Conservation (phyloP, 2,329 filamentous ascomycete genomes). For the Penicillium sp. region DNA sequence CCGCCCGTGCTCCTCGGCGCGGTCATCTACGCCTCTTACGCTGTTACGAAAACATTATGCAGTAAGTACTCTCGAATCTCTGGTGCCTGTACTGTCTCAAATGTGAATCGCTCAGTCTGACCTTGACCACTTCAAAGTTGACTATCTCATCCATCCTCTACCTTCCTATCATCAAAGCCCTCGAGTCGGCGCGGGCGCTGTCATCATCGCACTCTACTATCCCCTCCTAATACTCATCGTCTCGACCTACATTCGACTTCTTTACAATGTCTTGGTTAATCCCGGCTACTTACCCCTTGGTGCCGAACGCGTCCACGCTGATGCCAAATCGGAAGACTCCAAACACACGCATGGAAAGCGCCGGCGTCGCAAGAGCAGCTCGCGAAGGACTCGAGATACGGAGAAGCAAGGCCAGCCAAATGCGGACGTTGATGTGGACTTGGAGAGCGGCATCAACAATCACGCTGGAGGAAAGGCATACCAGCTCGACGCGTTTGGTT, state of each 20-base stretch:
- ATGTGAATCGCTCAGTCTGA: background rate
- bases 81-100: background rate
- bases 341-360: constrained; percentile 19
- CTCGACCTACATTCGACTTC: constrained; percentile 69
- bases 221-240: constrained; percentile 69
- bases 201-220: constrained; percentile 72
- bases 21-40: constrained; percentile 71
- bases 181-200: constrained; percentile 62
- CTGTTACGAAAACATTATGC: constrained; percentile 66
- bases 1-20: constrained; percentile 68
- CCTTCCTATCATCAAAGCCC: constrained; percentile 40
- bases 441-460: constrained; percentile 30
- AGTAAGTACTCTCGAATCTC: constrained; percentile 51
- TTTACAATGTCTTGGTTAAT: constrained; percentile 67
- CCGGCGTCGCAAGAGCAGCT: constrained; percentile 26
- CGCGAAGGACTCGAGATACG: constrained; percentile 23
- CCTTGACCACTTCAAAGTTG: constrained; percentile 52
- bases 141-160: constrained; percentile 65
- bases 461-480: constrained; percentile 27
- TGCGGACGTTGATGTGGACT: constrained; percentile 20
- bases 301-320: constrained; percentile 38
- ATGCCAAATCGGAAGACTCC: constrained; percentile 23
- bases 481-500: constrained; percentile 63
- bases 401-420: constrained; percentile 23
- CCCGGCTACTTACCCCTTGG: constrained; percentile 73